These are phyloP conservation scores for Xylaria grammica DNA, from an alignment of 495 filamentous ascomycete genomes.

Conservation along the genomic window DNA sequence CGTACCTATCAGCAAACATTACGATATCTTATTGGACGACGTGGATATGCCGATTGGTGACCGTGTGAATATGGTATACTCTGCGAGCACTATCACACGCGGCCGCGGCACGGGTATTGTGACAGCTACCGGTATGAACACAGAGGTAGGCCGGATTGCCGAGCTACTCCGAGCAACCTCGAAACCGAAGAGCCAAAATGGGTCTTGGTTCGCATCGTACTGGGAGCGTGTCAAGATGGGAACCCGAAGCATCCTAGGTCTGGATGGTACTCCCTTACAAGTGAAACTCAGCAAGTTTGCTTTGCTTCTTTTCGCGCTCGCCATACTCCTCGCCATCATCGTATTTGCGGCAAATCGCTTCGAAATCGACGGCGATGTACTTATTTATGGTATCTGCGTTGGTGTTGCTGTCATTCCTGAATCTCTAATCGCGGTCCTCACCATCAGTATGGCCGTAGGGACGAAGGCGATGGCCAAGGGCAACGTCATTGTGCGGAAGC, in stretches of 20 bases:
- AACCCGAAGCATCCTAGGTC: conserved; percentile 61
- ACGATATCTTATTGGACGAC: conserved; percentile 41
- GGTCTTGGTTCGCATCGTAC: conserved; percentile 35
- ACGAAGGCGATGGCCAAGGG: conserved; percentile 73
- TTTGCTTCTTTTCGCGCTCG: conserved; percentile 69
- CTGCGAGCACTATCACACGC: conserved; percentile 73
- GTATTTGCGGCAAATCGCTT: conserved; percentile 67
- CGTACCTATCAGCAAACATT: conserved; percentile 68
- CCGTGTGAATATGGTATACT: conserved; percentile 72
- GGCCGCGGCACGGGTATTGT: conserved; percentile 72
- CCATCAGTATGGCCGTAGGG: conserved; percentile 76
- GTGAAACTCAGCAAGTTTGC: conserved; percentile 73
- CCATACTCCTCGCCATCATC: conserved; percentile 71
- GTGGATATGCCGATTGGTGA: conserved; percentile 67
- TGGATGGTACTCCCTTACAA: conserved; percentile 72
- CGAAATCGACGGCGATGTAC: conserved; percentile 63
- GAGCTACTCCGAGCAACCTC: conserved; percentile 58
- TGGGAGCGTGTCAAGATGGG: conserved; percentile 41
- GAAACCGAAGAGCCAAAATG: conserved; percentile 39
- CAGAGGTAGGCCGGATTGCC: conserved; percentile 75
- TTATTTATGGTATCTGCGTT: conserved; percentile 69
- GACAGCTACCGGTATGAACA: conserved; percentile 73
- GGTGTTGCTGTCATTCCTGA: conserved; percentile 79
- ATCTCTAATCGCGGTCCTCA: conserved; percentile 75
- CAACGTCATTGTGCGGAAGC: conserved; percentile 71